phyloP scores from a whole-genome alignment of 495 filamentous ascomycete species.

The Neurospora pannonica region DNA sequence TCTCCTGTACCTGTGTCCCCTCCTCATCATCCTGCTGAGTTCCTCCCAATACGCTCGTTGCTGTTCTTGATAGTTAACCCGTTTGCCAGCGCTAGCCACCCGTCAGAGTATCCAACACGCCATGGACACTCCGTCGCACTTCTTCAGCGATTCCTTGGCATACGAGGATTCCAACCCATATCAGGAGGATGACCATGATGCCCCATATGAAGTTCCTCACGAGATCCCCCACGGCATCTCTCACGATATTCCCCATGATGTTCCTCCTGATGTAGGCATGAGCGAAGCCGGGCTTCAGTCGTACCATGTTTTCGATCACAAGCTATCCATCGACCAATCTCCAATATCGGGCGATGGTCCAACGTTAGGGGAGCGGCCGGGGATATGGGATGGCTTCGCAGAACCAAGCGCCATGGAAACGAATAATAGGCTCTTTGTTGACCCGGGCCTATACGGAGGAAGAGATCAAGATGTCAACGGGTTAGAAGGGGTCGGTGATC shows the following conservation, averaged over 20 bases:
- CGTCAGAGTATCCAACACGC: background rate
- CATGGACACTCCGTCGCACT: conserved; percentile 21
- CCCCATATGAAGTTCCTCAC: background rate
- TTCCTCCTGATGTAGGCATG: background rate
- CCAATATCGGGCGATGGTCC: background rate
- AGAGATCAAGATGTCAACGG: conserved; percentile 2
- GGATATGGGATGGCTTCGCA: conserved; percentile 10
- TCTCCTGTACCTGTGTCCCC: background rate
- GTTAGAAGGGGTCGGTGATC: background rate
- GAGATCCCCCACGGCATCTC: background rate
- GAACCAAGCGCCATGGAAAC: conserved; percentile 9
- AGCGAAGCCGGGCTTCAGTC: conserved; percentile 3
- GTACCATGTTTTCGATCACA: conserved; percentile 8
- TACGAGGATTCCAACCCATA: conserved; percentile 16
- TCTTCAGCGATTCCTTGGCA: conserved; percentile 20
- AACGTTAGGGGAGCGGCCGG: conserved; percentile 1
- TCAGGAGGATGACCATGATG: conserved; percentile 13
- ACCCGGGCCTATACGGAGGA: conserved; percentile 15
- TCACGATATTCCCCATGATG: background rate
- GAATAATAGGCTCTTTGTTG: conserved; percentile 15
- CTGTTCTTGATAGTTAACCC: background rate
- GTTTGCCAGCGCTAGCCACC: background rate
- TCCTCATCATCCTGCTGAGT: background rate
- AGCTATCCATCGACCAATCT: conserved; percentile 2
- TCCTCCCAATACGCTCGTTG: background rate